Conservation (phyloP, 2,329 filamentous ascomycete genomes). For the Alternaria ethzedia region DNA sequence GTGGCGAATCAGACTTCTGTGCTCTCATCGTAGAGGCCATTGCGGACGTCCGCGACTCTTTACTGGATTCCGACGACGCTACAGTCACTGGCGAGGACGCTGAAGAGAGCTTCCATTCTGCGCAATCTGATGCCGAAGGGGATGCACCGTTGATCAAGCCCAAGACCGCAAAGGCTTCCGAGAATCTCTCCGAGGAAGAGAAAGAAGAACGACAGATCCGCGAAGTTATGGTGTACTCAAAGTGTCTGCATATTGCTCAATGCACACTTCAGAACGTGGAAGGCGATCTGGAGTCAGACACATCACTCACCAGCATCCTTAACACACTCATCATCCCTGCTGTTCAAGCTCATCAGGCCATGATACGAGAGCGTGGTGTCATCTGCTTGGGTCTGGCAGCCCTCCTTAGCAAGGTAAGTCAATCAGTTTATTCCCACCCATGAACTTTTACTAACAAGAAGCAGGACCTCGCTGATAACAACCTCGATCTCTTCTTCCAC, state of each 20-base stretch:
- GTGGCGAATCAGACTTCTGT: conserved; percentile 83
- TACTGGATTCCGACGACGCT: conserved; percentile 70
- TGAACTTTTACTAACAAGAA: conserved; percentile 8
- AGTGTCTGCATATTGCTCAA: conserved; percentile 95
- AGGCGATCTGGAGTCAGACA: conserved; percentile 85
- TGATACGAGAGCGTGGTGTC: conserved; percentile 88
- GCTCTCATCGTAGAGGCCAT: conserved; percentile 90
- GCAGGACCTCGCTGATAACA: conserved; percentile 84
- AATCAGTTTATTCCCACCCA: not conserved
- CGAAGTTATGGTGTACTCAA: conserved; percentile 97
- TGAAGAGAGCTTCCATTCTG: conserved; percentile 91
- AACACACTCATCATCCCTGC: conserved; percentile 97
- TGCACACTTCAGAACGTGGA: conserved; percentile 96
- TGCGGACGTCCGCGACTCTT: conserved; percentile 94
- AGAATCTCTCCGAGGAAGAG: conserved; percentile 56
- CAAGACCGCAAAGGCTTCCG: conserved; percentile 34
- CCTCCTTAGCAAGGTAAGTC: conserved; percentile 76
- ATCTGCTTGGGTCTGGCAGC: conserved; percentile 90
- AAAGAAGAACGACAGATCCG: conserved; percentile 77
- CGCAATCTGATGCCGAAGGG: conserved; percentile 80
- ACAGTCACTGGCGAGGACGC: conserved; percentile 55
- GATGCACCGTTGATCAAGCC: conserved; percentile 57
- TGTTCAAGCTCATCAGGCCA: conserved; percentile 89
- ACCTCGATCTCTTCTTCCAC: conserved; percentile 90
- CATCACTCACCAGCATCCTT: conserved; percentile 93